phyloP scores from a whole-genome alignment of 2,329 filamentous ascomycete species.

The Keithomyces neogunnii region DNA sequence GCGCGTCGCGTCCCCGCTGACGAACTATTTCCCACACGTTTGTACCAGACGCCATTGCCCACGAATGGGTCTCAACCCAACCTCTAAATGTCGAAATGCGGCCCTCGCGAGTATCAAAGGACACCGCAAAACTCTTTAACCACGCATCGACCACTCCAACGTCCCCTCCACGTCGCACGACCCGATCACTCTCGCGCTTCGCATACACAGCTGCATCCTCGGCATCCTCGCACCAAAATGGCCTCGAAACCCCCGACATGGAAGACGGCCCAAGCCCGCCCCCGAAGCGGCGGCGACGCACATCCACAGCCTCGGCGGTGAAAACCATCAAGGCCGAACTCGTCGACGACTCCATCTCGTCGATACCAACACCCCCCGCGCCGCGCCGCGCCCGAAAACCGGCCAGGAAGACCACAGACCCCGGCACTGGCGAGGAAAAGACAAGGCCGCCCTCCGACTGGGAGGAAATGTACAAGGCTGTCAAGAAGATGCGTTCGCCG shows the following conservation, averaged over 20 bases:
- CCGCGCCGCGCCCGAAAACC: constrained; percentile 34
- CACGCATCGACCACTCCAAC: constrained; percentile 14
- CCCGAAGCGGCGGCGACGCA: constrained; percentile 21
- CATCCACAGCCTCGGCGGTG: constrained; percentile 11
- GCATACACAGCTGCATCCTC: constrained; percentile 23
- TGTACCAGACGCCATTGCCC: not conserved
- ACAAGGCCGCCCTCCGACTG: constrained; percentile 66
- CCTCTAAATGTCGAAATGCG: constrained; percentile 32
- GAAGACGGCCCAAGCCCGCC: constrained; percentile 42
- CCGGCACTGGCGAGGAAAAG: constrained; percentile 28
- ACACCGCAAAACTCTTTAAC: constrained; percentile 48
- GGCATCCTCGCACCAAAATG: constrained; percentile 13
- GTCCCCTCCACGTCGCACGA: constrained; percentile 33
- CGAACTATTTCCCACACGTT: not conserved
- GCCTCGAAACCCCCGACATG: constrained; percentile 34
- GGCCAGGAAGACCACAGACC: constrained; percentile 33
- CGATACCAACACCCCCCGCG: constrained; percentile 16
- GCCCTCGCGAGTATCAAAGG: constrained; percentile 49
- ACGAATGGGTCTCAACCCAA: not conserved
- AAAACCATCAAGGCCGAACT: constrained; percentile 31
- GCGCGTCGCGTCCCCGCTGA: not conserved
- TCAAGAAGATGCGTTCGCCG: constrained; percentile 64
- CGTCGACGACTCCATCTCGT: constrained; percentile 17
- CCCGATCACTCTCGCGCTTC: constrained; percentile 42
- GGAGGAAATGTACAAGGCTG: constrained; percentile 70